Percentiles rank a stretch among this genome's conserved stretches.
These are phyloP conservation scores for Phaeoacremonium minimum DNA, from an alignment of 2,329 filamentous ascomycete genomes.

Conservation along the genomic window DNA sequence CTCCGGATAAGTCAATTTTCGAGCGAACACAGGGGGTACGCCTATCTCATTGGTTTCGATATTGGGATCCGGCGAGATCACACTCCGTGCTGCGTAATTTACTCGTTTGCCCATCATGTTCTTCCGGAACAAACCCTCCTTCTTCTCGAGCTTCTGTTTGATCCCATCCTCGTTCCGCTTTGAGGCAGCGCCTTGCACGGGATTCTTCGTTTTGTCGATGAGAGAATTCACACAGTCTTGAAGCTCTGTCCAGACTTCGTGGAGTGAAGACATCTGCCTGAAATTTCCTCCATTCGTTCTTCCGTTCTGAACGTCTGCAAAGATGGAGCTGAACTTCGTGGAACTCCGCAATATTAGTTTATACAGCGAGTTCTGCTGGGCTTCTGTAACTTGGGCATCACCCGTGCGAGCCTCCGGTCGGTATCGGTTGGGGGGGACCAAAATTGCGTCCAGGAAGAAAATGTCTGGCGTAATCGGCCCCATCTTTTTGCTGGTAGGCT, in stretches of 20 bases:
- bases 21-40: conserved; percentile 95
- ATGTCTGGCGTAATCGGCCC: conserved; percentile 70
- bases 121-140: conserved; percentile 95
- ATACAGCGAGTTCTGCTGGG: conserved; percentile 83
- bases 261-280: conserved; percentile 69
- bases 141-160: conserved; percentile 97
- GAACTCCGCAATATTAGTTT: conserved; percentile 77
- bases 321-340: conserved; percentile 68
- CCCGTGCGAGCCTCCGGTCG: conserved; percentile 83
- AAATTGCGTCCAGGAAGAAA: conserved; percentile 84
- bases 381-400: conserved; percentile 77
- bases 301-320: no score
- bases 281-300: conserved; percentile 54
- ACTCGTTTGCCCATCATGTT: conserved; percentile 99
- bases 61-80: conserved; percentile 97
- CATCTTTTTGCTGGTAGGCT: conserved; percentile 54
- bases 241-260: conserved; percentile 76
- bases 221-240: conserved; percentile 91
- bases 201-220: conserved; percentile 85
- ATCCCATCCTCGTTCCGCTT: conserved; percentile 86
- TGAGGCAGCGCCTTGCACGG: conserved; percentile 71
- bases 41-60: conserved; percentile 99
- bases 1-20: conserved; percentile 93
- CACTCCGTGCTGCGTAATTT: conserved; percentile 94
- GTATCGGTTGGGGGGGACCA: conserved; percentile 90